Conservation (phyloP, 73 alveolate genomes). For the Uronychia binucleata region DNA sequence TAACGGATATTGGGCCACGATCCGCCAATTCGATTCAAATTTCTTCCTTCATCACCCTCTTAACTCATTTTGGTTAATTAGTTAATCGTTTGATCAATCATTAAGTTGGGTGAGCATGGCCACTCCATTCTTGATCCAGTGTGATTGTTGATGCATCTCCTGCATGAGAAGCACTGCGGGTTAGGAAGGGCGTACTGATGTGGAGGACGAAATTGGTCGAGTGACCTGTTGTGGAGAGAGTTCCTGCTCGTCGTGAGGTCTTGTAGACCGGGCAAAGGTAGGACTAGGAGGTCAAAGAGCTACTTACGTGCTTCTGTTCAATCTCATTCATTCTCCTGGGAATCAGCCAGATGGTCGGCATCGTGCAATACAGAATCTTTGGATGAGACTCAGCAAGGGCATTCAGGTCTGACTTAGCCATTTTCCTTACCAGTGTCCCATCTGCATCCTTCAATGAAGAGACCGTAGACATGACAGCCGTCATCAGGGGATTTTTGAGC, state of each 20-base stretch:
- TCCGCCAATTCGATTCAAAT: no score
- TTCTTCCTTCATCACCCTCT: no score
- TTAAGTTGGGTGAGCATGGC: constrained; percentile 96
- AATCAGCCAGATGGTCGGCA: constrained; percentile 93
- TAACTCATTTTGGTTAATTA: no score
- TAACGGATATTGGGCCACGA: no score
- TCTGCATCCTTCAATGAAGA: constrained; percentile 99
- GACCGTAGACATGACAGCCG: constrained; percentile 99
- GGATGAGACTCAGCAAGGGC: constrained; percentile 96
- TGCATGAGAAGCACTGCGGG: constrained; percentile 83
- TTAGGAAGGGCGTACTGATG: constrained; percentile 43
- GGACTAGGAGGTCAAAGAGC: constrained; percentile 56
- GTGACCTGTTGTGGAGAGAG: constrained; percentile 98
- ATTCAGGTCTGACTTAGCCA: not conserved
- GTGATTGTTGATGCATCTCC: constrained; percentile 85
- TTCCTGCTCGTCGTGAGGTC: constrained; percentile 91
- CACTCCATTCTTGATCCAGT: constrained; percentile 99
- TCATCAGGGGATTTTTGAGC: constrained; percentile 90
- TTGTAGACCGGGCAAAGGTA: constrained; percentile 93
- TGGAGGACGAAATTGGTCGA: constrained; percentile 98
- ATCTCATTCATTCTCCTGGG: constrained; percentile 88
- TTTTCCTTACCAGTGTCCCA: constrained; percentile 92
- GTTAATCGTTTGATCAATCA: no score
- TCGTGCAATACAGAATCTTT: constrained; percentile 85
- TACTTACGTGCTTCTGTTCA: constrained; percentile 75